phyloP scores from a whole-genome alignment of 495 filamentous ascomycete species.

The Tricharina praecox region DNA sequence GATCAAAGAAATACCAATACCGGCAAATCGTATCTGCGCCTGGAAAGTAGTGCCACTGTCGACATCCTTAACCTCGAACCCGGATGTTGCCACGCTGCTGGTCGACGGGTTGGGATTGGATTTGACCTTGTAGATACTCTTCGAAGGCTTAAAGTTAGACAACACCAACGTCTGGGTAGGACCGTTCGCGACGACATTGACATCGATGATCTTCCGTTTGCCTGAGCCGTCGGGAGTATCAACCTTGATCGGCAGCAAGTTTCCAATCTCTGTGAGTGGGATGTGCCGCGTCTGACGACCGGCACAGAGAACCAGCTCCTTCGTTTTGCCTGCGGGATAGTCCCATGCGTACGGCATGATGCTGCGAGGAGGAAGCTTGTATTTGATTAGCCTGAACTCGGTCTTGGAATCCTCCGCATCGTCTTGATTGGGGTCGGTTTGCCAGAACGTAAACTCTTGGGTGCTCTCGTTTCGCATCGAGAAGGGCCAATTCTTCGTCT shows the following conservation, averaged over 20 bases:
- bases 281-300: constrained; percentile 66
- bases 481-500: constrained; percentile 91
- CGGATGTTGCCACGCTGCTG: constrained; percentile 34
- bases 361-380: constrained; percentile 82
- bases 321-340: constrained; percentile 90
- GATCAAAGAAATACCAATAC: constrained; percentile 83
- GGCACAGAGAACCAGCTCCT: constrained; percentile 68
- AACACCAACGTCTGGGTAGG: constrained; percentile 86
- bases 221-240: constrained; percentile 27
- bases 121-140: constrained; percentile 86
- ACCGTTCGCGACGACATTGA: constrained; percentile 86
- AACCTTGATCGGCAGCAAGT: constrained; percentile 35
- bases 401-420: constrained; percentile 62
- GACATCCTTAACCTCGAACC: constrained; percentile 84
- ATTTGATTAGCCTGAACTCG: constrained; percentile 77
- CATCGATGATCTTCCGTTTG: constrained; percentile 70
- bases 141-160: constrained; percentile 85
- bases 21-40: constrained; percentile 70
- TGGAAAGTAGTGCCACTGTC: constrained; percentile 77
- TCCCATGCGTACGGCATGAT: constrained; percentile 99
- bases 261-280: constrained; percentile 90
- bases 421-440: constrained; percentile 51
- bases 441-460: constrained; percentile 86
- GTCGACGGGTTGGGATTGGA: constrained; percentile 33
- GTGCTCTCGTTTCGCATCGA: constrained; percentile 97